Conservation (phyloP, 192 early-diverging fungal genomes). For the Paraglomus occultum region DNA sequence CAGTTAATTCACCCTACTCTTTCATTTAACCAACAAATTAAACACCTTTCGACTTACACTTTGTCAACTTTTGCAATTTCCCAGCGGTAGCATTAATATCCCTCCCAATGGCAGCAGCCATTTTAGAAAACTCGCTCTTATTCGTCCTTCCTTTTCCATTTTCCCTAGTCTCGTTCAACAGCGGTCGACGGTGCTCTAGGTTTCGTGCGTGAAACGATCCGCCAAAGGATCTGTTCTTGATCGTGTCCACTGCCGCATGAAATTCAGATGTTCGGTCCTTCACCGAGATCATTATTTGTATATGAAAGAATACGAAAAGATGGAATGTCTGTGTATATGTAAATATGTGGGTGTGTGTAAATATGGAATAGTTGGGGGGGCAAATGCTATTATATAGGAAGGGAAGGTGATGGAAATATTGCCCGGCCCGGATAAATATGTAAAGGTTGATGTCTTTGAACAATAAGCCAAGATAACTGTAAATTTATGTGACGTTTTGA, state of each 20-base stretch:
- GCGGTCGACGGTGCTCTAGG: conserved; percentile 39
- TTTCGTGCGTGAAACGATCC: conserved; percentile 31
- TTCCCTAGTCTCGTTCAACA: conserved; percentile 27
- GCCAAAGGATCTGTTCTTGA: conserved; percentile 48
- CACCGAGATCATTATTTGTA: conserved; percentile 34
- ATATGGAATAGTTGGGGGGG: too few relatives aligned
- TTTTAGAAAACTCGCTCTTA: conserved; percentile 80
- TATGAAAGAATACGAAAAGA: not conserved
- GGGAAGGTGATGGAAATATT: too few relatives aligned
- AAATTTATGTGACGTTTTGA: too few relatives aligned
- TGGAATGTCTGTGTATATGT: not conserved
- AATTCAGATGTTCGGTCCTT: conserved; percentile 88
- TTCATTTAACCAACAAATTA: not conserved
- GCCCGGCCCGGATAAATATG: too few relatives aligned
- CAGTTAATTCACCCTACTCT: not conserved
- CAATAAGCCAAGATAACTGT: too few relatives aligned
- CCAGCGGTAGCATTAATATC: conserved; percentile 84
- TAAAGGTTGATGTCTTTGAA: too few relatives aligned
- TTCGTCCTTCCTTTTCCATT: conserved; percentile 25
- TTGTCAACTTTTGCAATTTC: conserved; percentile 83
- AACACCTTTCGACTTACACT: conserved; percentile 42
- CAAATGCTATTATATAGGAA: too few relatives aligned
- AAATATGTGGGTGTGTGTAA: not conserved
- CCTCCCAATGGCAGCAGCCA: conserved; percentile 78
- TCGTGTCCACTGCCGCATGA: conserved; percentile 72